Evolutionary conservation across 441 rosid species (phyloP).

Genomic region (Bruguiera hainesii): DNA sequence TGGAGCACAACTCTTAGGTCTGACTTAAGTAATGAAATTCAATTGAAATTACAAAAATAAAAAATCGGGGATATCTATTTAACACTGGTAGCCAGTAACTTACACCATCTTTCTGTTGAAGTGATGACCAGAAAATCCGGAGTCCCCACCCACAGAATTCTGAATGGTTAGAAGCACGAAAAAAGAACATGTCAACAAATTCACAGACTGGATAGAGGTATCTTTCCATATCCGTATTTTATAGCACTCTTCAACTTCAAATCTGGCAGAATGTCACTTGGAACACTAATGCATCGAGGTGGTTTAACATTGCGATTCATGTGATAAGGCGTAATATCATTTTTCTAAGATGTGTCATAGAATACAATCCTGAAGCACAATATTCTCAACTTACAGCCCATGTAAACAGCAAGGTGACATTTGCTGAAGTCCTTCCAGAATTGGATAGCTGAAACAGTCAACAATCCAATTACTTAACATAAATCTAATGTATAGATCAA

Average conservation of each 20-base stretch:
- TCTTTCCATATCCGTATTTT: too few relatives aligned
- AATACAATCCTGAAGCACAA: neutral
- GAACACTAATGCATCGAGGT: too few relatives aligned
- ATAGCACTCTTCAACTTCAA: too few relatives aligned
- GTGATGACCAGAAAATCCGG: slow-evolving; percentile 82
- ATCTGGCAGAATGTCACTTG: too few relatives aligned
- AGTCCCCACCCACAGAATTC: slow-evolving; percentile 91
- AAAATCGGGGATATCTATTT: neutral
- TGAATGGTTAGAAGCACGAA: slow-evolving; percentile 15
- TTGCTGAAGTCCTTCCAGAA: slow-evolving; percentile 59
- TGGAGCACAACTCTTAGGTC: too few relatives aligned
- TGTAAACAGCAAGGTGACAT: slow-evolving; percentile 79
- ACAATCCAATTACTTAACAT: slow-evolving; percentile 14
- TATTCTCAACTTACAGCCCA: slow-evolving; percentile 71
- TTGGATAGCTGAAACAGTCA: slow-evolving; percentile 55
- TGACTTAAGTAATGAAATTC: too few relatives aligned
- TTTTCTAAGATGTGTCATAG: neutral
- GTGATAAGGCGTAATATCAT: neutral
- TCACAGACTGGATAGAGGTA: too few relatives aligned
- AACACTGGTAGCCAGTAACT: slow-evolving; percentile 14
- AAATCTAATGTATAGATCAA: slow-evolving; percentile 7
- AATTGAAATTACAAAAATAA: neutral
- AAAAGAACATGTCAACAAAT: too few relatives aligned
- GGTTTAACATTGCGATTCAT: neutral
- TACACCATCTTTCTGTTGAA: slow-evolving; percentile 66